These are phyloP conservation scores for Melanogaster broomeanus DNA, from an alignment of 768 basidiomycete genomes.

Conservation along the genomic window DNA sequence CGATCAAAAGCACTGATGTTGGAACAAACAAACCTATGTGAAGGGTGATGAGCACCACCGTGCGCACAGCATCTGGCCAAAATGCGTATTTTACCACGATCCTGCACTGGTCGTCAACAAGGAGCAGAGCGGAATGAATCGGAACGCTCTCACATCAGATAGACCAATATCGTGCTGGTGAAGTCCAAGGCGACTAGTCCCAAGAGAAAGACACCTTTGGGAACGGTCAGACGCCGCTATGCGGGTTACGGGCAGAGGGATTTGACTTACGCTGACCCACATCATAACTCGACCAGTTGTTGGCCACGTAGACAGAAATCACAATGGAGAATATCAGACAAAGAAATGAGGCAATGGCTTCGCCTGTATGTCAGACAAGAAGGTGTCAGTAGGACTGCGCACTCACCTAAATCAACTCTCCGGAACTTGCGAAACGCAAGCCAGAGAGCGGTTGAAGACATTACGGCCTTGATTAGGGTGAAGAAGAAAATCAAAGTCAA, in stretches of 20 bases:
- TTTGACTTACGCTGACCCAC: constrained; percentile 33
- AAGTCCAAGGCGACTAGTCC: constrained; percentile 32
- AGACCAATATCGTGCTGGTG: constrained; percentile 35
- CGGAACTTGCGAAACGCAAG: constrained; percentile 36
- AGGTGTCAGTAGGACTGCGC: neutral
- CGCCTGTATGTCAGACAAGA: neutral
- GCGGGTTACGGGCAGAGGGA: neutral
- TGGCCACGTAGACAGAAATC: constrained; percentile 35
- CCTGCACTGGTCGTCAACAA: constrained; percentile 22
- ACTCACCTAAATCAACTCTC: constrained; percentile 37
- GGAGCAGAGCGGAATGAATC: neutral
- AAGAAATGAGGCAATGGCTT: constrained; percentile 36
- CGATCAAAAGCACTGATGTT: neutral
- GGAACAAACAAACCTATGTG: constrained; percentile 8
- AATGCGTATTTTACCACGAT: constrained; percentile 41
- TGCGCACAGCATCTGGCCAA: constrained; percentile 38
- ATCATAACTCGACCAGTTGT: constrained; percentile 36
- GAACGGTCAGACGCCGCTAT: neutral
- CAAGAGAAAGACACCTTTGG: constrained; percentile 37
- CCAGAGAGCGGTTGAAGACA: constrained; percentile 30
- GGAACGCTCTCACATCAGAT: constrained; percentile 36
- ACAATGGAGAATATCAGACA: constrained; percentile 36
- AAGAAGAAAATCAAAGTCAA: constrained; percentile 8
- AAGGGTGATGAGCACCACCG: constrained; percentile 28
- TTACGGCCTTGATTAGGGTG: constrained; percentile 10